These are phyloP conservation scores for Tetradesmus lagerheimii DNA, from an alignment of 139 green algal species.

Conservation along the genomic window DNA sequence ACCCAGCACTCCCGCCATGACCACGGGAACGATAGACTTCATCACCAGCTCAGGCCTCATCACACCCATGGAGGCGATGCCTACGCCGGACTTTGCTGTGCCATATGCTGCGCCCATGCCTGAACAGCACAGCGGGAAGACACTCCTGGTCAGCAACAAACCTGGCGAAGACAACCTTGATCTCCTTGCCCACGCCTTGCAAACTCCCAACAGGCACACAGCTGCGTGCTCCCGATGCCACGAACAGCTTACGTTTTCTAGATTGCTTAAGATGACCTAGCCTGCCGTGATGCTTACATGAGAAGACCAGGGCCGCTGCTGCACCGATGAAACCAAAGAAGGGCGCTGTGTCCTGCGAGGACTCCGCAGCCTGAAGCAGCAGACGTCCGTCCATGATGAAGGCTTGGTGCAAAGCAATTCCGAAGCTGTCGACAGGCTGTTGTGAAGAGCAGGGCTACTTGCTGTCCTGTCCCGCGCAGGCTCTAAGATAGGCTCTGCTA, in stretches of 20 bases:
- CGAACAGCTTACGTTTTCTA: background rate
- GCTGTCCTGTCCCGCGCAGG: background rate
- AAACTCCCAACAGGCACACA: background rate
- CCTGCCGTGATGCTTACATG: conserved; percentile 71
- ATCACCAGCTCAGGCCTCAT: conserved; percentile 99
- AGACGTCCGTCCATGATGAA: conserved; percentile 32
- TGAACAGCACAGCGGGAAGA: conserved; percentile 52
- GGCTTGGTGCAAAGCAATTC: background rate
- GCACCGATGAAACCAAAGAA: conserved; percentile 99
- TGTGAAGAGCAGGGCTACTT: background rate
- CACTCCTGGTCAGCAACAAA: background rate
- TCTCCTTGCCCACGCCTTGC: background rate
- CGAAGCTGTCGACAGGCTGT: background rate
- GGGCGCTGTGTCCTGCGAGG: conserved; percentile 46
- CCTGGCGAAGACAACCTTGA: background rate
- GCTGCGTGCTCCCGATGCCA: background rate
- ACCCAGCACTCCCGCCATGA: conserved; percentile 99
- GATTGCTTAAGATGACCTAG: background rate
- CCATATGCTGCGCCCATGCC: conserved; percentile 98
- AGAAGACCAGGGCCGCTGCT: conserved; percentile 94
- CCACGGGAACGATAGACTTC: conserved; percentile 99
- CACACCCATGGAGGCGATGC: conserved; percentile 99
- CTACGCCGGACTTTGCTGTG: conserved; percentile 98
- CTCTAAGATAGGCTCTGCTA: background rate
- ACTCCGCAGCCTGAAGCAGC: conserved; percentile 35